Percentiles rank a stretch among this genome's conserved stretches.
phyloP scores from a whole-genome alignment of 345 rosid genomes.

The Conringia planisiliqua region DNA sequence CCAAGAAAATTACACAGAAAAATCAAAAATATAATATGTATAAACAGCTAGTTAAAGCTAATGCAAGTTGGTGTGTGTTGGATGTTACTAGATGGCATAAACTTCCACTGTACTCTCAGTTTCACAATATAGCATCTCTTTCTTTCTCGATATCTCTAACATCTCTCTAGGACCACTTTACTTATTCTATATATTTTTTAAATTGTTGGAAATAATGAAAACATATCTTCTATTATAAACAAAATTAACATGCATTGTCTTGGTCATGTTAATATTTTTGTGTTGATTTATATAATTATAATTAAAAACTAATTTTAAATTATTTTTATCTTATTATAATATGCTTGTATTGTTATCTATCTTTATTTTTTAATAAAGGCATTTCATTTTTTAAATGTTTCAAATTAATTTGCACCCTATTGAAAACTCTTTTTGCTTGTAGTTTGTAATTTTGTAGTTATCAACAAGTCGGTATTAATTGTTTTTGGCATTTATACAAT shows the following conservation, averaged over 20 bases:
- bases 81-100: constrained; percentile 27
- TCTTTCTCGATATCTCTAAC: neutral
- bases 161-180: constrained; percentile 17
- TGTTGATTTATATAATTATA: neutral
- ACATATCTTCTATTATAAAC: too few species aligned
- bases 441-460: constrained; percentile 10
- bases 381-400: neutral
- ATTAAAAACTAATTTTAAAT: neutral
- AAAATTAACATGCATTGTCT: too few species aligned
- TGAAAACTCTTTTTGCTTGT: neutral
- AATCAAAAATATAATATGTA: neutral
- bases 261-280: too few species aligned
- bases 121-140: constrained; percentile 24
- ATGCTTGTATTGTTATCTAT: too few species aligned
- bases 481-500: constrained; percentile 21
- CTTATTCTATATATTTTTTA: neutral
- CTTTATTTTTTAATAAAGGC: neutral
- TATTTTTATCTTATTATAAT: too few species aligned
- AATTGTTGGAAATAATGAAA: too few species aligned
- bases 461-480: constrained; percentile 23
- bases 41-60: neutral
- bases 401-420: neutral
- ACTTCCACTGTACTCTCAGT: constrained; percentile 21
- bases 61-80: constrained; percentile 11
- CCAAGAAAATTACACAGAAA: too few species aligned